A percentile compares a stretch with the other conserved stretches of the same genome.
Evolutionary conservation across 1,284 basidiomycete species (phyloP).

Genomic region (Leucoagaricus sp.): DNA sequence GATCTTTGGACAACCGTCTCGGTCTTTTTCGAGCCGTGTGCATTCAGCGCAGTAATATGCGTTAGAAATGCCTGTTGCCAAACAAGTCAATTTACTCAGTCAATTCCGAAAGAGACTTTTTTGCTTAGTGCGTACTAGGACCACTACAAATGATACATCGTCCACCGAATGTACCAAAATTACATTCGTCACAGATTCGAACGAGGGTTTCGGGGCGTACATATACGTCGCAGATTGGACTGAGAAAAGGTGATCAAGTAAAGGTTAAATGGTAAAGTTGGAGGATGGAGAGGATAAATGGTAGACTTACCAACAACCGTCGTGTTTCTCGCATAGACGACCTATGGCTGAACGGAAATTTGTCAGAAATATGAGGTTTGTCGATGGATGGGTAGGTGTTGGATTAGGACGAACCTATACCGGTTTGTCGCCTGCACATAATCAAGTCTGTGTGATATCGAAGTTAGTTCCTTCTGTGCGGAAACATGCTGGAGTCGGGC

Average conservation of each 20-base stretch:
- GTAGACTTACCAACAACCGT: slow-evolving; percentile 97
- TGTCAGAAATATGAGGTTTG: background rate
- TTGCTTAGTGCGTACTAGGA: slow-evolving; percentile 60
- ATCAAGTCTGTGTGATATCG: slow-evolving; percentile 77
- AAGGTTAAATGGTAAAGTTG: background rate
- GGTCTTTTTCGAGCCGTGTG: slow-evolving; percentile 93
- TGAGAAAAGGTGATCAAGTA: slow-evolving; percentile 36
- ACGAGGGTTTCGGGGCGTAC: slow-evolving; percentile 97
- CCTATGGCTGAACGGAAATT: too few relatives aligned
- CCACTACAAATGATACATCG: slow-evolving; percentile 97
- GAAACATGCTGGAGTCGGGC: too few relatives aligned
- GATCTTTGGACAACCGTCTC: slow-evolving; percentile 98
- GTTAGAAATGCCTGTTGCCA: too few relatives aligned
- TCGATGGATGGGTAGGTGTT: background rate
- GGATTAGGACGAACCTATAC: slow-evolving; percentile 72
- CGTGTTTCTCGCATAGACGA: slow-evolving; percentile 97
- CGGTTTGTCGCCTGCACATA: slow-evolving; percentile 95
- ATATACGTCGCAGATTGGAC: slow-evolving; percentile 99
- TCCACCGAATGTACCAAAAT: slow-evolving; percentile 96
- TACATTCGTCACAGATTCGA: slow-evolving; percentile 98
- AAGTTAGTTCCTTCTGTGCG: slow-evolving; percentile 1
- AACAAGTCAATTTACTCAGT: too few relatives aligned
- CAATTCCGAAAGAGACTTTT: slow-evolving; percentile 53
- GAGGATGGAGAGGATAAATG: background rate
- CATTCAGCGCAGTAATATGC: slow-evolving; percentile 98